These are phyloP conservation scores for Saccharomycopsis vini DNA, from an alignment of 805 yeast species.

Conservation along the genomic window DNA sequence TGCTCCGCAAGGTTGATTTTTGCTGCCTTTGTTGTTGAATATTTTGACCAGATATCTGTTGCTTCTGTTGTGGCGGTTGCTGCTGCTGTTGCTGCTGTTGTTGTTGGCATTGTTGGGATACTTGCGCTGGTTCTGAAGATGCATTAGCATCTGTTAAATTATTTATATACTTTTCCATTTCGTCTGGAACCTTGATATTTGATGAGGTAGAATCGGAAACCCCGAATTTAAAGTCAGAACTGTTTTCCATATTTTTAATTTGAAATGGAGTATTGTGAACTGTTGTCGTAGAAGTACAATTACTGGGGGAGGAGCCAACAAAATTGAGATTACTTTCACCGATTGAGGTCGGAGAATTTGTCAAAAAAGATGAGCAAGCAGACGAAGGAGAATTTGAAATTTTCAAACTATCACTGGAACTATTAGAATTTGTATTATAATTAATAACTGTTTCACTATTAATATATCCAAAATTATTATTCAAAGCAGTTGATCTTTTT, in stretches of 20 bases:
- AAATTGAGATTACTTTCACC: too few species aligned
- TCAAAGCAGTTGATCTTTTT: too few species aligned
- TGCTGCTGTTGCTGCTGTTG: too few species aligned
- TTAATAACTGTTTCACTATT: too few species aligned
- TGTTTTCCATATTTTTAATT: constrained; percentile 10
- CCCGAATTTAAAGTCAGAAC: constrained; percentile 3
- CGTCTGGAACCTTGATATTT: constrained; percentile 3
- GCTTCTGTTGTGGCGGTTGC: too few species aligned
- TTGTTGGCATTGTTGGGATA: too few species aligned
- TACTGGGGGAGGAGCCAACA: too few species aligned
- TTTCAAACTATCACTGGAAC: constrained; percentile 10
- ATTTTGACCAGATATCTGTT: neutral
- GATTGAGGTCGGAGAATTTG: constrained; percentile 15
- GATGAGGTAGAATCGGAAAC: neutral
- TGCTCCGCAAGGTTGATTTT: too few species aligned
- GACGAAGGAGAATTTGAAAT: constrained; percentile 13
- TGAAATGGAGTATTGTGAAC: constrained; percentile 17
- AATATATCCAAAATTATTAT: too few species aligned
- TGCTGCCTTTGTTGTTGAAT: neutral
- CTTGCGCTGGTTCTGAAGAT: constrained; percentile 1
- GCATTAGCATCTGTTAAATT: constrained; percentile 4
- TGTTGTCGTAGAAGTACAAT: constrained; percentile 13
- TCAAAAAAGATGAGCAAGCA: constrained; percentile 14
- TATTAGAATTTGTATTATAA: neutral
- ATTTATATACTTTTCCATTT: constrained; percentile 15